Evolutionary conservation across 768 basidiomycete genomes (phyloP), one percentile per base, ranked within the genome.

Genomic region (Tulasnella sp.): DNA sequence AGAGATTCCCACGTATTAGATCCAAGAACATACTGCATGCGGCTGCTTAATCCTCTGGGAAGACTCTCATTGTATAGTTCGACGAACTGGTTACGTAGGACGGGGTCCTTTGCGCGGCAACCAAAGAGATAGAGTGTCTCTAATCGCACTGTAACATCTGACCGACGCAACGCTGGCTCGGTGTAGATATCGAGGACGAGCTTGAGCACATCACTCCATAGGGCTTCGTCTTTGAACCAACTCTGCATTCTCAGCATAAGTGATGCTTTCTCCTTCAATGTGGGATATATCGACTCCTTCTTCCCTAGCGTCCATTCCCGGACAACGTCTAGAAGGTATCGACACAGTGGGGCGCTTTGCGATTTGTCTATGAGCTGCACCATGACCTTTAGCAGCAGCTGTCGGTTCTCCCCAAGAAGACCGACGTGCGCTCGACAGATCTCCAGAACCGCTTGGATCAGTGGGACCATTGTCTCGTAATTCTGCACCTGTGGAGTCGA

Each of bases 1-100:
- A 99, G 72, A 1, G 84, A 80, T 59, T 98, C 96, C 96, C 96
- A 99, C 65, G 78, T 91, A 70, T 98, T 94, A 15, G 93, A 85
- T 24, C 87, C 92, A 41, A 94, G 75, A 63, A 98, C 82, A 69
- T 93, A 97, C 42, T 86, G 84, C 49, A 99, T 70, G 25, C 96
- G 85, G 60, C 79, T 83, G 60, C 81, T 80, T 10, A 96, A 76
- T 1, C 86, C 84, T 31, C 86, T 81, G 30, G 93, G 89, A 51
- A 97, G 80, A 67, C 86, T 93, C 65, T 82, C 76, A 65, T 98
- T 93, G 63, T 98, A 75, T 44, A 96, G 77, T 68, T 92, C 90
- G 65, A 97, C 77, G 73, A 98, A 99, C 42, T 80, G 78, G 60
- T 86, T 84, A 49, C 96, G 81, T 24, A 96, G 76, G 8, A 72